Base-by-base conservation (phyloP, 2,329 filamentous ascomycete genomes). In the Helicocarpus griseus region DNA sequence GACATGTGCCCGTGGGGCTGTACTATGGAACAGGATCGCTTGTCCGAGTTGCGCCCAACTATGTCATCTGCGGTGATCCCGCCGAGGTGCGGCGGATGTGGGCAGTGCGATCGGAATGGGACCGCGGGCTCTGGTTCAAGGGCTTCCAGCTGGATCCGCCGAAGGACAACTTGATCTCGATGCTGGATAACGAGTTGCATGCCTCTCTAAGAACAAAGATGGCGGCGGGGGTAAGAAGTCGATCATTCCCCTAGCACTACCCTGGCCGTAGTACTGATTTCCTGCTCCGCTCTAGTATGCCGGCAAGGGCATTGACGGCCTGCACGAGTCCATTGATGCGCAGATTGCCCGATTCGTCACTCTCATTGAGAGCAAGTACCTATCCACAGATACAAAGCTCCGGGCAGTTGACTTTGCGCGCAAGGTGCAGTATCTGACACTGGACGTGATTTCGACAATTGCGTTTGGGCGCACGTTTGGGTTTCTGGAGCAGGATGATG, bases 401-500 rank as follows among this genome's bases (percentile, higher is more conserved):
- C 51, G 57, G 6, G 61, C 64, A 1, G 56, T 79, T 58, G 76
- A 80, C 52, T 59, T 76, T 48, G 73, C 69, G 2, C 63, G 64
- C 5, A 76, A 77, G 54, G 69, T 72, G 2, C 75, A 78, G 39
- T 80, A 70, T 64, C 75, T 81, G 50, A 78, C 77, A 0, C 64
- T 81, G 4, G 79, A 82, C 53, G 73, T 79, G 36, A 78, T 82
- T 55, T 76, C 72, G 31, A 71, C 73, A 40, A 60, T 82, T 4
- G 75, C 74, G 0, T 75, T 80, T 41, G 78, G 78, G 9, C 58
- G 68, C 51, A 53, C 73, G 3, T 75, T 77, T 53, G 71, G 73
- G n/a, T 69, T 73, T 57, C 64, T 77, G 31, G 57, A 65, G 7
- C 65, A 64, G 13, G 70, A 77, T 59, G 56, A 61, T 3, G 76